Percentiles rank a stretch among this genome's conserved stretches.
Conservation (phyloP, 495 filamentous ascomycete genomes). For the Aspergillus homomorphus region DNA sequence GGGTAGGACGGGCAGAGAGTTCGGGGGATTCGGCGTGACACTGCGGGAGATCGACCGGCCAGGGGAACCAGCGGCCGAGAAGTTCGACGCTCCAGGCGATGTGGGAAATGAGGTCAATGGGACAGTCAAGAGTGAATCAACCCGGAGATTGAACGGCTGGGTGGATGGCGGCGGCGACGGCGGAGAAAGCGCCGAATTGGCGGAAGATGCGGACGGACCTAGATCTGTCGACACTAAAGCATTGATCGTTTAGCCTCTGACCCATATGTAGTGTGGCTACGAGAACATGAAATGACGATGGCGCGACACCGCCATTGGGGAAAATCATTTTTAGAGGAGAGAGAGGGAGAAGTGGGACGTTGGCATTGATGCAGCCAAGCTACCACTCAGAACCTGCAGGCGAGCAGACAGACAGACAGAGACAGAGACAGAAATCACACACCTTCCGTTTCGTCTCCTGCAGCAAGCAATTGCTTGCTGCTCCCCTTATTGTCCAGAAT, state of each 20-base stretch:
- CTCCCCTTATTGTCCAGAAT: slow-evolving; percentile 52
- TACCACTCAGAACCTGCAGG: slow-evolving; percentile 10
- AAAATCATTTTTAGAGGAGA: not conserved
- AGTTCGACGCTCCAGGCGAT: slow-evolving; percentile 40
- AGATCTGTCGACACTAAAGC: slow-evolving; percentile 33
- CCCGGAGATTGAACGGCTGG: slow-evolving; percentile 29
- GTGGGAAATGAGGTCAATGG: slow-evolving; percentile 33
- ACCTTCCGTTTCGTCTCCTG: slow-evolving; percentile 53
- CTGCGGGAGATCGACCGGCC: slow-evolving; percentile 30
- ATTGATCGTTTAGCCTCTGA: slow-evolving; percentile 17
- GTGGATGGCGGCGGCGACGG: slow-evolving; percentile 27
- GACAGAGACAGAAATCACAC: slow-evolving; percentile 22
- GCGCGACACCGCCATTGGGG: slow-evolving; percentile 5
- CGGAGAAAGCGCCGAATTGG: slow-evolving; percentile 40
- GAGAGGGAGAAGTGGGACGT: not conserved
- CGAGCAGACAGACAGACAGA: slow-evolving; percentile 12
- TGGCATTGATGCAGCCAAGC: slow-evolving; percentile 11
- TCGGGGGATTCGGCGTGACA: slow-evolving; percentile 31
- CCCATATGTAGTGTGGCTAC: not conserved
- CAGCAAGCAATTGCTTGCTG: slow-evolving; percentile 57
- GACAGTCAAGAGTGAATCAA: slow-evolving; percentile 33
- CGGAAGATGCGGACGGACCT: slow-evolving; percentile 41
- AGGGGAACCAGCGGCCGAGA: slow-evolving; percentile 36
- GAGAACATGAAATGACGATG: slow-evolving; percentile 4
- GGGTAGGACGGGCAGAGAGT: slow-evolving; percentile 34